Base-by-base conservation (phyloP, 2,329 filamentous ascomycete species). In the Alternaria ethzedia region DNA sequence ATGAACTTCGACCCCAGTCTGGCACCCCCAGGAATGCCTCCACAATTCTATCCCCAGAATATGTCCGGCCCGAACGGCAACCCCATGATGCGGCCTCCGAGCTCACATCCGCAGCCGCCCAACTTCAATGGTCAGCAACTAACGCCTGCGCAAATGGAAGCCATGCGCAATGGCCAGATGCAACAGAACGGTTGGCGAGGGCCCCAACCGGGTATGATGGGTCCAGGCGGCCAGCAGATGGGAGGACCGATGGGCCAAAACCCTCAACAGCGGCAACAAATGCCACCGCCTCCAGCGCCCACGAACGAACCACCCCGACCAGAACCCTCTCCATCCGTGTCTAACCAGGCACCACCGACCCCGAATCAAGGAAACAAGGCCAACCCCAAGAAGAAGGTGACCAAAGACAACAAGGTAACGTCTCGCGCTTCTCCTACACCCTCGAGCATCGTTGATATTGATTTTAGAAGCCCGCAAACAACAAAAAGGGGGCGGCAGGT, bases 361-460 rank as follows among this genome's bases (percentile, higher is more conserved):
- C 92, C 92, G 1, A 89, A 88, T 55, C 91, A 93, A 75, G 79
- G 84, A 2, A 90, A 89, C 75, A 95, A 95, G 83, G 81, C 90
- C 5, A 89, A 88, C 32, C 90, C 91, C 1, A 94, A 93, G 68
- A 95, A 95, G 86, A 92, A 93, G 83, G 83, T 82, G 6, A 90
- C 90, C 80, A 86, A 83, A 64, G 83, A 87, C 6, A 91, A 90
- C 79, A 92, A 93, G 89, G 90, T 92, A 86, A 82, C 67, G 83
- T 75, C 74, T 76, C 73, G 71, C 64, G 64, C 59, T 70, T 67
- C 61, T 64, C 32, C 26, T 65, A 44, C 12, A 47, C 17, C 9
- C 36, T 66, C 67, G 73, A 70, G 66, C 73, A 73, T 61, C 67
- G 69, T 76, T 80, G 71, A 79, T 76, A 71, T 75, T 75, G 71